These are phyloP conservation scores for Solanum ahanhuiri DNA, from an alignment of 257 asterid species.

Conservation along the genomic window DNA sequence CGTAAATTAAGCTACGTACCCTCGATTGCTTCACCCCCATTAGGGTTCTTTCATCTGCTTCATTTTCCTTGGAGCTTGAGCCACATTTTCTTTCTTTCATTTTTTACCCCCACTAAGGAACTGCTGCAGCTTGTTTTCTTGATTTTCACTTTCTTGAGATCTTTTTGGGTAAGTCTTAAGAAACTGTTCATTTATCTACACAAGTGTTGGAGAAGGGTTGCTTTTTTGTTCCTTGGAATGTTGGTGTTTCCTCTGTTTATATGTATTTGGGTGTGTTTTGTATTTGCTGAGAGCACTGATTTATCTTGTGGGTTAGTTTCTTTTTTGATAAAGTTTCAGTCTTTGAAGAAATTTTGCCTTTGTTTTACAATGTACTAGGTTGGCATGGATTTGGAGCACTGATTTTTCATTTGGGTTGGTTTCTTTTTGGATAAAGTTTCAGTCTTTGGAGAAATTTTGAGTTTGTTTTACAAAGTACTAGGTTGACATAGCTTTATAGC, in stretches of 20 bases:
- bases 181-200: not conserved
- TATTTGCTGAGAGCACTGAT: not conserved
- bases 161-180: not conserved
- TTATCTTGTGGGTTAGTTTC: not conserved
- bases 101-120: not conserved
- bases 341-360: not conserved
- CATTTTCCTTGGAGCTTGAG: not conserved
- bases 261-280: not conserved
- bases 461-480: not conserved
- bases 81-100: not conserved
- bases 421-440: not conserved
- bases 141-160: not conserved
- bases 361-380: not conserved
- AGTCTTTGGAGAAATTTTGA: not conserved
- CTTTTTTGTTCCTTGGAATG: not conserved
- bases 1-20: not conserved
- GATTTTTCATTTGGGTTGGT: not conserved
- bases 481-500: not conserved
- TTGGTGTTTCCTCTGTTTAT: not conserved
- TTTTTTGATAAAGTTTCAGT: not conserved
- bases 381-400: not conserved
- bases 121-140: not conserved
- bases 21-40: not conserved
- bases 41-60: not conserved
- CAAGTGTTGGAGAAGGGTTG: not conserved